phyloP scores from a whole-genome alignment of 2,329 filamentous ascomycete species.

The Coniochaeta hoffmannii region DNA sequence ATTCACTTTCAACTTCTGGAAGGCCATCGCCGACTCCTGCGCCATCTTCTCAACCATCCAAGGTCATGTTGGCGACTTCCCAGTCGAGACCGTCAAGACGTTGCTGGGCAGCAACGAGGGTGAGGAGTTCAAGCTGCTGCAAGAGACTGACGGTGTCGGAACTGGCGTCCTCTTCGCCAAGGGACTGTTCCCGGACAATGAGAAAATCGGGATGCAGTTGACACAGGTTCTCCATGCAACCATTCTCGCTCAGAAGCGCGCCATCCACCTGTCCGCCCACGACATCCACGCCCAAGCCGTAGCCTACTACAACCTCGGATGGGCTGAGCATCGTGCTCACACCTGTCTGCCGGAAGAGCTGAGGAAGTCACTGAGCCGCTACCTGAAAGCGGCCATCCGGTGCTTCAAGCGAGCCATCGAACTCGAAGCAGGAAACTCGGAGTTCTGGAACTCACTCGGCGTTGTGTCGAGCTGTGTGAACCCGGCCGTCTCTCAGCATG shows the following conservation, averaged over 20 bases:
- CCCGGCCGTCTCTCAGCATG: constrained; percentile 82
- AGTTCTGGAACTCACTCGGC: constrained; percentile 96
- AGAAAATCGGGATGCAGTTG: constrained; percentile 41
- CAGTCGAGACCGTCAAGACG: constrained; percentile 44
- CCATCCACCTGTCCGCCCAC: constrained; percentile 62
- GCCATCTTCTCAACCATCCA: constrained; percentile 77
- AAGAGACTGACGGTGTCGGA: constrained; percentile 60
- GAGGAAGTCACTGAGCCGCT: constrained; percentile 54
- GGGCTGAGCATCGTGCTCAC: constrained; percentile 82
- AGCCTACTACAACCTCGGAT: constrained; percentile 95
- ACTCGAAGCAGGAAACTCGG: constrained; percentile 84
- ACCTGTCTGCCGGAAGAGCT: constrained; percentile 48
- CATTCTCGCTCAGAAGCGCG: constrained; percentile 81
- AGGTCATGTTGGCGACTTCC: constrained; percentile 55
- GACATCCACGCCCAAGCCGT: constrained; percentile 87
- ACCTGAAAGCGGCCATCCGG: constrained; percentile 72
- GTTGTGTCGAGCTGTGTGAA: constrained; percentile 84
- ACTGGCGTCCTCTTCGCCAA: constrained; percentile 36
- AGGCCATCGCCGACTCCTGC: constrained; percentile 81
- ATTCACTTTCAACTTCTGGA: constrained; percentile 91
- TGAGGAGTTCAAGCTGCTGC: constrained; percentile 51
- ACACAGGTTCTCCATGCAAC: constrained; percentile 59
- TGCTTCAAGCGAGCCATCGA: constrained; percentile 97
- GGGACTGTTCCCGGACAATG: constrained; percentile 37
- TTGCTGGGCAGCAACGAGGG: constrained; percentile 51